Conservation (phyloP, 345 rosid species). For the Lepidium sativum region DNA sequence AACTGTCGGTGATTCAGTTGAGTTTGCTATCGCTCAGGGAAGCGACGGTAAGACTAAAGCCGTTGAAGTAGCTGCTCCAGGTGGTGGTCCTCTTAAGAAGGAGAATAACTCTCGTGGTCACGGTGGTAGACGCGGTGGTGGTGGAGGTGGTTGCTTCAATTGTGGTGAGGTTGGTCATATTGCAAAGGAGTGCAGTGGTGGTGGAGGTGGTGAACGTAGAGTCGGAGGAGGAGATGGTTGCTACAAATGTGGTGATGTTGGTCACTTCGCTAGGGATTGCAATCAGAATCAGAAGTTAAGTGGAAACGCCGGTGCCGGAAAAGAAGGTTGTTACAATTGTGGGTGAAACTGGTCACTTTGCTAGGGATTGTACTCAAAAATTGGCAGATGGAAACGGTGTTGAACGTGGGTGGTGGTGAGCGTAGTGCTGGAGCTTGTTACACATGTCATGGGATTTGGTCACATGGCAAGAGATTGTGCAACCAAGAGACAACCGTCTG, state of each 20-base stretch:
- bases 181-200: constrained; percentile 29
- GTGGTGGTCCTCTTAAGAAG: constrained; percentile 30
- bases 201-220: not conserved
- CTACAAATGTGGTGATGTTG: constrained; percentile 30
- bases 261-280: constrained; percentile 50
- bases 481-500: constrained; percentile 11
- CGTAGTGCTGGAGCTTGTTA: constrained; percentile 36
- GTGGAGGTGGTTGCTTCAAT: constrained; percentile 24
- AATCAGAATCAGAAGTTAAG: constrained; percentile 5
- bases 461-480: constrained; percentile 62
- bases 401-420: constrained; percentile 11
- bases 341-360: constrained; percentile 23
- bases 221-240: constrained; percentile 26
- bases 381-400: not conserved
- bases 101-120: constrained; percentile 16
- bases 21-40: constrained; percentile 29
- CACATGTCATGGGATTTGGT: constrained; percentile 49
- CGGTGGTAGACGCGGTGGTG: constrained; percentile 20
- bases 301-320: not conserved
- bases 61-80: constrained; percentile 36
- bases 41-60: constrained; percentile 36
- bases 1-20: constrained; percentile 36
- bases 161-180: constrained; percentile 29
- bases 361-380: constrained; percentile 30
- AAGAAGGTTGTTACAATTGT: constrained; percentile 21